A percentile compares a stretch with the other conserved stretches of the same genome.
phyloP scores from a whole-genome alignment of 768 basidiomycete species.

The Cytidiella melzeri region DNA sequence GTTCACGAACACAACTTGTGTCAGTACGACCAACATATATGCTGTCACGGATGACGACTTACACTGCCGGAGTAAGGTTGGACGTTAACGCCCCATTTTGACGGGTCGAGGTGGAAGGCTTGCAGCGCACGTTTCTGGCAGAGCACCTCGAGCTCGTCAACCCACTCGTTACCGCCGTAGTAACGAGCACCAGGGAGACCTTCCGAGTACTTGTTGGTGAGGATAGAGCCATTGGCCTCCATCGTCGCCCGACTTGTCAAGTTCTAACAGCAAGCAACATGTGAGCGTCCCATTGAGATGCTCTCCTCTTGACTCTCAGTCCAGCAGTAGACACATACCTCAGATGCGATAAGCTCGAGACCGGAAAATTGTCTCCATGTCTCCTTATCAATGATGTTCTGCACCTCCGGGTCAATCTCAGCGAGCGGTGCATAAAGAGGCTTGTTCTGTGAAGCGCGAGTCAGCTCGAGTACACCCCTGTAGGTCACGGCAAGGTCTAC shows the following conservation, averaged over 20 bases:
- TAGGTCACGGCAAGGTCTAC: not conserved
- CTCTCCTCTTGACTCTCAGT: not conserved
- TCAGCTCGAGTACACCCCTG: not conserved
- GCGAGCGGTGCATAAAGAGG: constrained; percentile 81
- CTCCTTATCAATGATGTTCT: constrained; percentile 98
- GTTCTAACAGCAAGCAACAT: constrained; percentile 49
- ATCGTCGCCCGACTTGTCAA: constrained; percentile 92
- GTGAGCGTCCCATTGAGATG: not conserved
- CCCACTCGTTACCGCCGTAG: constrained; percentile 97
- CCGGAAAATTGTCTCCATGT: constrained; percentile 98
- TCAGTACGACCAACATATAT: not conserved
- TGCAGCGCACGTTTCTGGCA: constrained; percentile 93
- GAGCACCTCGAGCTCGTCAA: constrained; percentile 92
- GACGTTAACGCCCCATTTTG: constrained; percentile 97
- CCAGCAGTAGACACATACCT: constrained; percentile 46
- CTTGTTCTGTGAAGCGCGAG: constrained; percentile 65
- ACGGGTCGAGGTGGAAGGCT: constrained; percentile 92
- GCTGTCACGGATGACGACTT: constrained; percentile 26
- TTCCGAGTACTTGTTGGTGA: constrained; percentile 99
- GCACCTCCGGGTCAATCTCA: constrained; percentile 90
- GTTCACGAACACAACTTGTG: constrained; percentile 8
- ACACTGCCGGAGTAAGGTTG: constrained; percentile 96
- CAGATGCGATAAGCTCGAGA: constrained; percentile 97
- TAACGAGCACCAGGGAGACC: constrained; percentile 97
- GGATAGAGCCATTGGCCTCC: constrained; percentile 97